Base-by-base conservation (phyloP, 768 basidiomycete genomes). In the Russula sp. region DNA sequence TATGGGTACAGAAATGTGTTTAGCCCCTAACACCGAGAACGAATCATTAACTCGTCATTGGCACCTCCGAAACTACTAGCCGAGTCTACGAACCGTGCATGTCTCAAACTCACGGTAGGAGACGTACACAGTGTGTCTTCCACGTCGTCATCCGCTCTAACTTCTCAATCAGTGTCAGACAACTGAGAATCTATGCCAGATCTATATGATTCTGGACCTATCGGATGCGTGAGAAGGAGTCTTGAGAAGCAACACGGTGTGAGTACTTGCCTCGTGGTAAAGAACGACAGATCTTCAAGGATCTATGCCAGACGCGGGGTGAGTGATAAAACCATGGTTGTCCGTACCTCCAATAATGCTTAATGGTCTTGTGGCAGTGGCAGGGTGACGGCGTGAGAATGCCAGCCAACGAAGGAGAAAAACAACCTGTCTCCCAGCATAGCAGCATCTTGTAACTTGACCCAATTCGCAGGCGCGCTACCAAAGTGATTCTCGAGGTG, bases 121-220 rank as follows among this genome's bases (percentile, higher is more conserved):
- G 16, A 10, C 4, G 34, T n/a, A 69, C 53, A 64, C 60, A 32
- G 20, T n/a, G 39, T 63, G 90, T 93, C 84, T 98, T 98, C 94
- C 95, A 98, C 0, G 92, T 94, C 5, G 94, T 98, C 96, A 98
- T 97, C 48, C 94, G 75, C 45, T 85, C 83, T 10, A 98, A 75
- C 68, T 85, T 86, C 10, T 93, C 92, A 22, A 95, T 79, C 0
- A 93, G 87, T 0, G 91, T 88, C 37, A 94, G 75, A 68, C 93
- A 96, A 66, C 83, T 90, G 61, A 98, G 73, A 53, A 95, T 84
- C 96, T 95, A 98, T 3, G 89, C 87, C 18, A 97, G 75, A 68
- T 98, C 94, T 0, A 86, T 81, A 70, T 98, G 95, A 64, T 88
- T 79, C 56, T 79, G 84, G 59, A 94, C 91, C 93, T 96, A 37